Conservation (phyloP, 2,329 filamentous ascomycete genomes). For the Cercospora sesami region DNA sequence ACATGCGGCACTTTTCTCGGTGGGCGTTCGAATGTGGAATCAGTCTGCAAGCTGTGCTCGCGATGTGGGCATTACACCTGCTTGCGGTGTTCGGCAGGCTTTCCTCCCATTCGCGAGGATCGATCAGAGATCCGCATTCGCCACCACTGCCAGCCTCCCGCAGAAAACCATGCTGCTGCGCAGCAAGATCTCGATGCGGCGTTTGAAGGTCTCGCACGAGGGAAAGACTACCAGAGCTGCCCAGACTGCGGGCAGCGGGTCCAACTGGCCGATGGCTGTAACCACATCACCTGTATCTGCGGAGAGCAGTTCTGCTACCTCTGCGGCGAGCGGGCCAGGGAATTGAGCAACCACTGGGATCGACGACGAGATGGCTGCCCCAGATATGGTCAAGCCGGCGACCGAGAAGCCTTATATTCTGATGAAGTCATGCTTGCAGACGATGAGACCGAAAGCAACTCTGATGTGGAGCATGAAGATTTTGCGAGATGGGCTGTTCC, state of each 20-base stretch:
- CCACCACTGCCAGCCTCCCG: slow-evolving; percentile 15
- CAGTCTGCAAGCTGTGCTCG: slow-evolving; percentile 7
- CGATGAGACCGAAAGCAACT: slow-evolving; percentile 8
- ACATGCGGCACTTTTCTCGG: slow-evolving; percentile 14
- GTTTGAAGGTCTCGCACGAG: slow-evolving; percentile 21
- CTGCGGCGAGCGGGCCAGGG: slow-evolving; percentile 14
- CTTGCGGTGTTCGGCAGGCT: slow-evolving; percentile 14
- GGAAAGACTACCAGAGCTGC: slow-evolving; percentile 26
- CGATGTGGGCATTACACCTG: neutral
- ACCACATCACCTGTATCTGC: slow-evolving; percentile 26
- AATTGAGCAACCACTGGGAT: slow-evolving; percentile 16
- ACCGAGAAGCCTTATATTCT: slow-evolving; percentile 11
- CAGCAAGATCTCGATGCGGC: slow-evolving; percentile 14
- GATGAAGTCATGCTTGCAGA: slow-evolving; percentile 15
- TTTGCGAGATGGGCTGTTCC: slow-evolving; percentile 14
- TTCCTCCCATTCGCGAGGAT: neutral
- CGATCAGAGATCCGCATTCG: neutral
- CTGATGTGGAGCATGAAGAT: slow-evolving; percentile 11
- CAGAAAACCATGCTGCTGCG: neutral
- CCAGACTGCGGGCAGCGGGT: slow-evolving; percentile 18
- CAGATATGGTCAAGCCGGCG: slow-evolving; percentile 19
- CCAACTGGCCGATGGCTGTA: slow-evolving; percentile 24
- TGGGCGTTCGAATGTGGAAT: neutral
- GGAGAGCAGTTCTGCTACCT: slow-evolving; percentile 23
- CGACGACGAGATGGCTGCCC: slow-evolving; percentile 16